Evolutionary conservation across 129 eudicot species (phyloP).

Genomic region (Escallonia herrerae): DNA sequence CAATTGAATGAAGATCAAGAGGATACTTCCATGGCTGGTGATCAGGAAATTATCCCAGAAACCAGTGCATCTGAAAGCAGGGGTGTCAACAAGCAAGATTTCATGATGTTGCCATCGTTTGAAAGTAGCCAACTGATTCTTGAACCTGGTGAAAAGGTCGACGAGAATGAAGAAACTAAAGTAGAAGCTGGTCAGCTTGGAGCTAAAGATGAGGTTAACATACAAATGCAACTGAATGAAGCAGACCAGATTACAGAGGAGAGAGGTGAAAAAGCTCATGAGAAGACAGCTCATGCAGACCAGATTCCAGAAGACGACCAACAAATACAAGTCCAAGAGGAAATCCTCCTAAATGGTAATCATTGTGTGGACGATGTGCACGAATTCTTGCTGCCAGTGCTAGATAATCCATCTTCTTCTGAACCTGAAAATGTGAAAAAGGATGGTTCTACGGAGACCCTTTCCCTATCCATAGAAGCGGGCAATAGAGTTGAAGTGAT

Average conservation of each 20-base stretch:
- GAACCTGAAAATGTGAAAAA: not conserved
- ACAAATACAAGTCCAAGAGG: slow-evolving; percentile 3
- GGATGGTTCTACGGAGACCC: not conserved
- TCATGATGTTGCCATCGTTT: not conserved
- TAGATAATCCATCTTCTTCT: not conserved
- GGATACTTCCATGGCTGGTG: not conserved
- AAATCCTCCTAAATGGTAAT: not conserved
- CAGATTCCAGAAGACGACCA: not conserved
- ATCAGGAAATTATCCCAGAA: slow-evolving; percentile 8
- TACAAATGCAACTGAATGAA: slow-evolving; percentile 1
- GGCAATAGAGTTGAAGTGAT: not conserved
- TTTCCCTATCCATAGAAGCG: not conserved
- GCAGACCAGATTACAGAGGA: not conserved
- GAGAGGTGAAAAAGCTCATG: not conserved
- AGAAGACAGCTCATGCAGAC: not conserved
- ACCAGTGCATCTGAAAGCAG: not conserved
- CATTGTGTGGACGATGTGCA: too few species aligned
- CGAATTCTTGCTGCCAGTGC: too few species aligned
- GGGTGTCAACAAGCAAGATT: not conserved
- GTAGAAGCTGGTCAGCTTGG: not conserved
- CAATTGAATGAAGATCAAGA: slow-evolving; percentile 2
- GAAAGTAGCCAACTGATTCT: too few species aligned
- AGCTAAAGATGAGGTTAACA: not conserved
- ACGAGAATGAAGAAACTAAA: too few species aligned
- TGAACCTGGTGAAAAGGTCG: too few species aligned